Conservation (phyloP, 176 grass and related monocot genomes). For the Cenchrus fungigraminus region DNA sequence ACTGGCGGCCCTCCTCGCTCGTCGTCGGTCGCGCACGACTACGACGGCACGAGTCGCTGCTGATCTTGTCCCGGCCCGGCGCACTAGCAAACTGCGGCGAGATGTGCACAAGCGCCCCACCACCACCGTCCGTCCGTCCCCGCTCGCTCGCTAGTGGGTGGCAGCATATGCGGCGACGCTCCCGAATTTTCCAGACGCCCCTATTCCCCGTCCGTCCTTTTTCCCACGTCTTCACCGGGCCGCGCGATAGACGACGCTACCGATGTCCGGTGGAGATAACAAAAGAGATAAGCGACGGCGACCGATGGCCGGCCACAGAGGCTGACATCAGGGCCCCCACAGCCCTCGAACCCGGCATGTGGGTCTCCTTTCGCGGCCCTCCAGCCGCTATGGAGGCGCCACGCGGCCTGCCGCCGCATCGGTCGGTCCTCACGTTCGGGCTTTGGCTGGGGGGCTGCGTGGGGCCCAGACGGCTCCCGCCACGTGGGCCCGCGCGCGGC, state of each 20-base stretch:
- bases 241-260: constrained; percentile 13
- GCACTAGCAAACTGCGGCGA: not conserved
- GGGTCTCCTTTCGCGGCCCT: not conserved
- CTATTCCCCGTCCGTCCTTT: not conserved
- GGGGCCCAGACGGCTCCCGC: not conserved
- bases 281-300: constrained; percentile 24
- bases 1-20: not conserved
- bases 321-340: not conserved
- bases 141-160: no score
- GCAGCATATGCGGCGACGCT: not conserved
- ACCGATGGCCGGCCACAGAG: not conserved
- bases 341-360: not conserved
- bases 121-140: no score
- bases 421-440: constrained; percentile 3
- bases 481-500: not conserved
- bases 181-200: constrained; percentile 39
- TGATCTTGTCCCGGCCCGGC: not conserved
- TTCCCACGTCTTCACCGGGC: not conserved
- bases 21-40: not conserved
- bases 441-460: not conserved
- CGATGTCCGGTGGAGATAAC: not conserved
- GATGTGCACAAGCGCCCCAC: not conserved
- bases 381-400: not conserved
- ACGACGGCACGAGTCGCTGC: no score
- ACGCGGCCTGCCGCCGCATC: constrained; percentile 25